Evolutionary conservation across 371 early-diverging fungal species (phyloP).

Genomic region (Amoeboaphelidium occidentale): DNA sequence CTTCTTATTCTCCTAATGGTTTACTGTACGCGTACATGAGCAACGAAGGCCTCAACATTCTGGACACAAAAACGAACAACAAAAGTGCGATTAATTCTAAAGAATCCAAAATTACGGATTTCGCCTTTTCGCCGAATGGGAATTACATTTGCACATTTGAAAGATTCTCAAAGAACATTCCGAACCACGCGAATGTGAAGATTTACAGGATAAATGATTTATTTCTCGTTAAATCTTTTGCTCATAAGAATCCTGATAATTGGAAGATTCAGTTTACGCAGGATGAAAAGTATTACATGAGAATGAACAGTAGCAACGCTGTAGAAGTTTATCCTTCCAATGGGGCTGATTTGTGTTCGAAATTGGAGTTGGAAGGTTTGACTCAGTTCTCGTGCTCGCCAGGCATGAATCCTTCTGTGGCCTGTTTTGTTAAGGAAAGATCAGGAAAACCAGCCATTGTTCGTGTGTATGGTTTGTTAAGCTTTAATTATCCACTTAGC

Average conservation of each 20-base stretch:
- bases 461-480: no score
- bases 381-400: constrained; percentile 63
- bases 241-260: constrained; percentile 43
- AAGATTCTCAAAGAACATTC: constrained; percentile 17
- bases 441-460: no score
- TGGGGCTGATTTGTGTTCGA: not conserved
- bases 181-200: not conserved
- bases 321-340: constrained; percentile 5
- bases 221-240: constrained; percentile 20
- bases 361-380: constrained; percentile 47
- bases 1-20: no score
- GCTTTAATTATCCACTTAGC: no score
- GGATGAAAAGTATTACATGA: constrained; percentile 60
- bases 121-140: constrained; percentile 71
- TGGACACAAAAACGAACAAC: no score
- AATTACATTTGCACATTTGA: constrained; percentile 69
- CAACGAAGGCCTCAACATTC: no score
- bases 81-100: no score
- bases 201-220: not conserved
- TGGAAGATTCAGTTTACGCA: constrained; percentile 79
- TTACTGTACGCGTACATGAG: no score
- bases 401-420: constrained; percentile 53
- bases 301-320: constrained; percentile 8
- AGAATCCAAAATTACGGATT: no score
- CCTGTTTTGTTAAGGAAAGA: constrained; percentile 67